Evolutionary conservation across 2,329 filamentous ascomycete genomes (phyloP), one percentile per base, ranked within the genome.

Genomic region (Penicillium sp.): DNA sequence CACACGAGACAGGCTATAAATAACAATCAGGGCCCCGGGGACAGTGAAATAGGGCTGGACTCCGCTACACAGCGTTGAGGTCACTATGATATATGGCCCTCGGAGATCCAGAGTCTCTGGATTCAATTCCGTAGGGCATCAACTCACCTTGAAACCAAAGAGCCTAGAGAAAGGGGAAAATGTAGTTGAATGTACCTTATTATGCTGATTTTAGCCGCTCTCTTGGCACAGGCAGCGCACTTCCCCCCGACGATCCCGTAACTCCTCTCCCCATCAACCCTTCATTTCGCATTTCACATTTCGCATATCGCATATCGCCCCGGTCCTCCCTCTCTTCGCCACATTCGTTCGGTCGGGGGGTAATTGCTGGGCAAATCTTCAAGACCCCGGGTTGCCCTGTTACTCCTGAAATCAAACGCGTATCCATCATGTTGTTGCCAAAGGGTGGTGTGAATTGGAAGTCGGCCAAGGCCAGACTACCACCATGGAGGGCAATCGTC

Each of bases 361-460:
- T 60, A 57, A 56, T 56, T 56, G 52, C 57, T 60, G 58, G 59
- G 57, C 56, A 50, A 54, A 48, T 53, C 56, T 59, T 50, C 53
- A 48, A 59, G 49, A 55, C 57, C 58, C 50, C 56, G 56, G 56
- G 58, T 58, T 52, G 52, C 54, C 54, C 43, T 50, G 57, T 52
- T 46, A 40, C 57, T 58, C 62, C 61, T 62, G 59, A 61, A 49
- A 50, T 53, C 46, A 42, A 43, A 45, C 47, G 29, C 21, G 34
- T 9, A 18, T 36, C 45, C 70, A 80, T 63, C 59, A 97, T 97
- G 92, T 86, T 97, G 79, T 86, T 95, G 67, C 90, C 91, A 62
- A 96, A 96, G 77, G 90, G 89, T 74, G 90, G 91, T 72, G 83
- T 93, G 70, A 92, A 86, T 74, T 97, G 93, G 92, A 97, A 96